Base-by-base conservation (phyloP, 805 yeast genomes). In the Spencermartinsiella europaea region DNA sequence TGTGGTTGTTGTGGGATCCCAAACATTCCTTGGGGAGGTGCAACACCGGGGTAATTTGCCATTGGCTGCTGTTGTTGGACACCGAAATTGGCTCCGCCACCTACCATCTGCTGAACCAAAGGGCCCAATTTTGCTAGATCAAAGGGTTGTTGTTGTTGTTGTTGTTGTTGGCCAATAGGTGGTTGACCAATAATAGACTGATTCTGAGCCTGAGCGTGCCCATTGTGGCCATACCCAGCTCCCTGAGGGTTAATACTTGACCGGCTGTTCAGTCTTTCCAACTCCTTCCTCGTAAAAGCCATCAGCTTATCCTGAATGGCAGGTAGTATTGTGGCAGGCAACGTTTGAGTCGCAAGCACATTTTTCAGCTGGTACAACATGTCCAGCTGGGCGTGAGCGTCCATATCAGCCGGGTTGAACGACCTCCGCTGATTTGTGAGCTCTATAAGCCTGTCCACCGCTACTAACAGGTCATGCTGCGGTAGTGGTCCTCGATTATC, bases 221-320 rank as follows among this genome's bases (percentile, higher is more conserved):
- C 31, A 12, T 12, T 12, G 12, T 7, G 12, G 7, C 10, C 10
- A 7, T 7, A 7, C 22, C 33, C 38, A 19, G 8, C 28, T 20
- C 22, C 12, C 27, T 27, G 15, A 19, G 21, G 17, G 20, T 25
- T 12, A 21, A 21, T 38, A 37, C 21, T 25, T 7, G 31, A 25
- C 10, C 31, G 42, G 16, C 22, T 27, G 16, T 38, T 38, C 21
- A 68, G 47, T 40, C 66, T 64, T 21, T 55, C 60, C 10, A 46
- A 41, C 34, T 60, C 63, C 40, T 58, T 53, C 12, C 52, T 47
- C 4, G 54, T 44, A 40, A 57, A 57, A 15, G 53, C 50, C 19
- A 57, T 62, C 44, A 66, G 47, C 34, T 64, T 64, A 17, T 50
- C 52, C 39, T 62, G 64, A 10, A 66, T 56, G 19, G 50, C 47